Evolutionary conservation across 495 filamentous ascomycete species (phyloP), one percentile per base, ranked within the genome.

Genomic region (Penicillium fimorum): DNA sequence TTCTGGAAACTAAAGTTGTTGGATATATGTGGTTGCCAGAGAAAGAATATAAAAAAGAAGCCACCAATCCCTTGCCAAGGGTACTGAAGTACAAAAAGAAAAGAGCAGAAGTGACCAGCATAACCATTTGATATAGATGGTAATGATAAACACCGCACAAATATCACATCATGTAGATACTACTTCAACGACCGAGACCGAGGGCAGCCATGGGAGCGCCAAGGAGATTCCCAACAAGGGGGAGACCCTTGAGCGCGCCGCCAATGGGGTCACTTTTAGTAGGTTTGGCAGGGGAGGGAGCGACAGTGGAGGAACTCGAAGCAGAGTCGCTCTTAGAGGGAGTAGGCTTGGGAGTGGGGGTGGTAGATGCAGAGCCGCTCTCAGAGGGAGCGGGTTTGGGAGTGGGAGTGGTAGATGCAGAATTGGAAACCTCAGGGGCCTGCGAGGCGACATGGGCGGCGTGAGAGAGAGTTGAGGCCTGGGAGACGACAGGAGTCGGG

Each of bases 1-100:
- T 55, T 52, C 37, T 47, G 51, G 33, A 13, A 17, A 67, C 53
- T 67, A 53, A 67, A 55, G 32, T 58, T 47, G 46, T 37, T 62
- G 62, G 62, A 50, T 56, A 61, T 68, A 65, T 59, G 42, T 15
- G 47, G 57, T 47, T 30, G 22, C 57, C 47, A 29, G 27, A 47
- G 17, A 50, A 53, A 51, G 46, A 50, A 48, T 41, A 57, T 43
- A 43, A 52, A 48, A 46, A 43, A 52, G 48, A 50, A 56, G 41
- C 20, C 37, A 22, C 52, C 33, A 37, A 42, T 49, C 41, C 48
- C 44, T 53, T 50, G 52, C 18, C 53, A 41, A 17, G 57, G 50
- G 52, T 57, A 58, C 33, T 15, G 30, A 38, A 58, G 17, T 52
- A 50, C 54, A 60, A 57, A 47, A 38, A 56, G 56, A 47, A 30